Conservation (phyloP, 1,284 basidiomycete genomes). For the Sporisorium iseilematis-ciliati region DNA sequence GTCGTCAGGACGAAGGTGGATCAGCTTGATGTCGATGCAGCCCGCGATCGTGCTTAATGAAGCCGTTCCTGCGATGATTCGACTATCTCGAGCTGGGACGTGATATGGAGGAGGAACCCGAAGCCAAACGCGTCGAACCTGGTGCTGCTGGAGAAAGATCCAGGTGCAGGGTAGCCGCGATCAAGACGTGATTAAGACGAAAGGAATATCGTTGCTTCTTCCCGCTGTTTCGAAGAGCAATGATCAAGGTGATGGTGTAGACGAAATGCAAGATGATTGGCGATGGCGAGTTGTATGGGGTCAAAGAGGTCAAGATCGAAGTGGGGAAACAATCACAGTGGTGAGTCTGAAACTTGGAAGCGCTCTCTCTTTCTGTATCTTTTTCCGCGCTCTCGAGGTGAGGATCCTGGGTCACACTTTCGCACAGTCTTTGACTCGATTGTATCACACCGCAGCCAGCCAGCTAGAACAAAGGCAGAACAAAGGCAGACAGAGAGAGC, state of each 20-base stretch:
- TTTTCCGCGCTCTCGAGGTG: neutral
- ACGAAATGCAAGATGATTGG: no score
- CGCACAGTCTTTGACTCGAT: neutral
- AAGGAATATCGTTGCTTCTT: neutral
- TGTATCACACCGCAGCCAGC: neutral
- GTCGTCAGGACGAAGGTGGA: neutral
- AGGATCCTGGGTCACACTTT: constrained; percentile 6
- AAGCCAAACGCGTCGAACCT: neutral
- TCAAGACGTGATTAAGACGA: neutral
- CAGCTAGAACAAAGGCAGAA: neutral
- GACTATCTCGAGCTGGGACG: neutral
- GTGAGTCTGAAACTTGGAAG: neutral
- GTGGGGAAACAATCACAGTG: neutral
- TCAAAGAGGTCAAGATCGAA: neutral
- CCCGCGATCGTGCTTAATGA: neutral
- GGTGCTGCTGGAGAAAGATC: neutral
- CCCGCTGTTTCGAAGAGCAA: neutral
- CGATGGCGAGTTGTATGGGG: no score
- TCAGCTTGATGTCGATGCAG: neutral
- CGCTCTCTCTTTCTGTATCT: neutral
- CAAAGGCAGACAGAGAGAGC: neutral
- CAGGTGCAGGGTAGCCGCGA: neutral
- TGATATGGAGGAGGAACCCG: neutral
- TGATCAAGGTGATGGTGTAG: no score
- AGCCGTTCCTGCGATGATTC: neutral